phyloP scores from a whole-genome alignment of 495 filamentous ascomycete species.

The Cercophora newfieldiana region DNA sequence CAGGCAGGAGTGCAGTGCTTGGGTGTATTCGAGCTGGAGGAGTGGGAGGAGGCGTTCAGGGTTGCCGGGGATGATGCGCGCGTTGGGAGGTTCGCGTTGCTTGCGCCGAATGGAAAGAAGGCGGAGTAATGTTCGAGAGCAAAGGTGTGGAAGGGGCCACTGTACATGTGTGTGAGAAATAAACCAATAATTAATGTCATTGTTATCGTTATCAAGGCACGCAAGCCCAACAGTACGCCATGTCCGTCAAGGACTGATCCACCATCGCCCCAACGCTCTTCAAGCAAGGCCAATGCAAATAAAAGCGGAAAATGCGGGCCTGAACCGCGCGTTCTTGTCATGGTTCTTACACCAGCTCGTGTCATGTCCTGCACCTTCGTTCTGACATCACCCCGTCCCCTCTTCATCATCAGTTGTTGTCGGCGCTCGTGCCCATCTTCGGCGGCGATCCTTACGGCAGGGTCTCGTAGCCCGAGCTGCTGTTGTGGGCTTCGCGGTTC shows the following conservation, averaged over 20 bases:
- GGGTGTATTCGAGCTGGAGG: slow-evolving; percentile 27
- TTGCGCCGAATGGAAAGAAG: slow-evolving; percentile 18
- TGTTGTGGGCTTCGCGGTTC: slow-evolving; percentile 48
- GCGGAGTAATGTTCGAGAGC: background rate
- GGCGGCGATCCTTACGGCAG: slow-evolving; percentile 30
- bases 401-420: background rate
- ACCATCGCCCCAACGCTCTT: background rate
- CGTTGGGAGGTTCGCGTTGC: slow-evolving; percentile 8
- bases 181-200: background rate
- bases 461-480: slow-evolving; percentile 44
- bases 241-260: background rate
- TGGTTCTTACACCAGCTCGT: too few relatives aligned
- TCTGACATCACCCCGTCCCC: background rate
- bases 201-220: background rate
- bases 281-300: background rate
- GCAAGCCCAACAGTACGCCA: background rate
- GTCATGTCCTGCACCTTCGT: background rate
- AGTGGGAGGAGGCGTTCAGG: slow-evolving; percentile 21
- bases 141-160: background rate
- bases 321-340: too few relatives aligned
- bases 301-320: background rate
- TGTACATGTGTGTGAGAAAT: background rate
- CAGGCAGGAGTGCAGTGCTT: slow-evolving; percentile 10
- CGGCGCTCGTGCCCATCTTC: background rate
- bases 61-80: slow-evolving; percentile 10